A percentile compares a stretch with the other conserved stretches of the same genome.
These are phyloP conservation scores for Taxawa tesnikishii DNA, from an alignment of 2,329 filamentous ascomycete genomes.

Conservation along the genomic window DNA sequence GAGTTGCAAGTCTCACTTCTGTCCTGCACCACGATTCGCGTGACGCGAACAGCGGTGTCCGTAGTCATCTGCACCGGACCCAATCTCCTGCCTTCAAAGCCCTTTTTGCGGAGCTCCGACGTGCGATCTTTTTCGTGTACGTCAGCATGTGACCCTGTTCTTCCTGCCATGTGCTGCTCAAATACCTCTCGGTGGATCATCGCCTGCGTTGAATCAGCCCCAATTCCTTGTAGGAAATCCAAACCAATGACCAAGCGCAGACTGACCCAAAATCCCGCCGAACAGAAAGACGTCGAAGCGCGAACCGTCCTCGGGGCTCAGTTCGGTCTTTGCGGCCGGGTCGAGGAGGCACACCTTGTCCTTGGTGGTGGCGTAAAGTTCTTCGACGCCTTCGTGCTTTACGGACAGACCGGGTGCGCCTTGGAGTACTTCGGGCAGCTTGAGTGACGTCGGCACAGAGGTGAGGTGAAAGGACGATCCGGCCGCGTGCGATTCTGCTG, in stretches of 20 bases:
- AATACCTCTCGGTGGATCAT: conserved; percentile 82
- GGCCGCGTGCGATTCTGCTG: conserved; percentile 58
- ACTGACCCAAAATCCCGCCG: conserved; percentile 88
- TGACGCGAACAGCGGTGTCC: conserved; percentile 90
- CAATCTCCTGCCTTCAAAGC: conserved; percentile 74
- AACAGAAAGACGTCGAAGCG: conserved; percentile 87
- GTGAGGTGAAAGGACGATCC: conserved; percentile 66
- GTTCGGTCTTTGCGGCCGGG: conserved; percentile 67
- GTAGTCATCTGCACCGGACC: conserved; percentile 97
- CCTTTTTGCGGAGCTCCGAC: conserved; percentile 88
- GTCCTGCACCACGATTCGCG: conserved; percentile 75
- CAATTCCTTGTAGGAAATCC: conserved; percentile 2
- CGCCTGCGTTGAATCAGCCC: conserved; percentile 40
- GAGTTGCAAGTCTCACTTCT: no score
- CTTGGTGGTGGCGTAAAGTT: conserved; percentile 61
- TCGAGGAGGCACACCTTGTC: conserved; percentile 78
- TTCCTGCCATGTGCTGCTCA: background rate
- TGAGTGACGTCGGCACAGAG: conserved; percentile 58
- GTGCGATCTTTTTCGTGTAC: conserved; percentile 69
- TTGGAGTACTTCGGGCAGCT: conserved; percentile 46
- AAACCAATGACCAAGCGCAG: conserved; percentile 39
- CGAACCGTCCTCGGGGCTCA: conserved; percentile 71
- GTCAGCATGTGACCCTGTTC: conserved; percentile 7
- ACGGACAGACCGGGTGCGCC: conserved; percentile 52
- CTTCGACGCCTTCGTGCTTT: conserved; percentile 65